phyloP scores from a whole-genome alignment of 805 yeast genomes.

The Dipodascopsis uninucleata region DNA sequence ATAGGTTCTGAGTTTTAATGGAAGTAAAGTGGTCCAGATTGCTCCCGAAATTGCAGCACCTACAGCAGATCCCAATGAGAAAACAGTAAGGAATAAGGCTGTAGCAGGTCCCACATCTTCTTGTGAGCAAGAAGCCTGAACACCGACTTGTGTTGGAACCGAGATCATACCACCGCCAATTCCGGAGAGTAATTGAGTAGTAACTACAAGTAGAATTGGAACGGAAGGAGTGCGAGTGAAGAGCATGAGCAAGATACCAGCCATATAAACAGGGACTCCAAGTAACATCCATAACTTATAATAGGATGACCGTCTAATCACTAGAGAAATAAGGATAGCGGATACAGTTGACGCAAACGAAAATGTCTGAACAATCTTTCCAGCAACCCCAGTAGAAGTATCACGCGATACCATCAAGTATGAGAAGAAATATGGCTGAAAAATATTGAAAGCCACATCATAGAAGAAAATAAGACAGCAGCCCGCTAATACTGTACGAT shows the following conservation, averaged over 20 bases:
- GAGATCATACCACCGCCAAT: slow-evolving; percentile 64
- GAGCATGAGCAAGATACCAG: slow-evolving; percentile 51
- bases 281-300: slow-evolving; percentile 53
- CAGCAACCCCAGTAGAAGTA: slow-evolving; percentile 53
- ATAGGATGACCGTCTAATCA: slow-evolving; percentile 45
- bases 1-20: slow-evolving; percentile 38
- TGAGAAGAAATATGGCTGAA: slow-evolving; percentile 58
- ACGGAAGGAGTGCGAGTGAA: slow-evolving; percentile 48
- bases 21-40: slow-evolving; percentile 56
- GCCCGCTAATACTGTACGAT: slow-evolving; percentile 68
- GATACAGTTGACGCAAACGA: slow-evolving; percentile 58
- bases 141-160: slow-evolving; percentile 53
- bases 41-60: slow-evolving; percentile 61
- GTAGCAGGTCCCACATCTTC: slow-evolving; percentile 56
- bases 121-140: slow-evolving; percentile 44
- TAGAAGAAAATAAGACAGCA: slow-evolving; percentile 50
- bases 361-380: slow-evolving; percentile 52
- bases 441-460: slow-evolving; percentile 58
- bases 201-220: slow-evolving; percentile 51
- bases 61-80: slow-evolving; percentile 56
- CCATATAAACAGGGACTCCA: slow-evolving; percentile 52
- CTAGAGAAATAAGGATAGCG: slow-evolving; percentile 52
- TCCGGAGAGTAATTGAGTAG: slow-evolving; percentile 51
- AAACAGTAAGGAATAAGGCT: slow-evolving; percentile 51
- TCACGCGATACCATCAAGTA: slow-evolving; percentile 51